Evolutionary conservation across 2,329 filamentous ascomycete species (phyloP), one percentile per base, ranked within the genome.

Genomic region (Aspergillus fischeri): DNA sequence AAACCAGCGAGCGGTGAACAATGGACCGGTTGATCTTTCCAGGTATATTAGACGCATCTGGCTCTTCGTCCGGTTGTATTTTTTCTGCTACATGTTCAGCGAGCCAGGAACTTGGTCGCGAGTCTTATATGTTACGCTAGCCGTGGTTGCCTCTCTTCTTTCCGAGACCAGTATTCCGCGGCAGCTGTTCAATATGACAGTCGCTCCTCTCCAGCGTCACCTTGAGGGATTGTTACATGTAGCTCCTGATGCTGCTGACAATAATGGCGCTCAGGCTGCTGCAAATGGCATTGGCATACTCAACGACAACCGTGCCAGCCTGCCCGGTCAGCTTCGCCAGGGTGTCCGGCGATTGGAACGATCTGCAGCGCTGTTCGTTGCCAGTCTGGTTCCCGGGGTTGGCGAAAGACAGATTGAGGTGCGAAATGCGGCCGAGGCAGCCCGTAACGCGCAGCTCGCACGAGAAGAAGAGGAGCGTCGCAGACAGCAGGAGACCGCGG

Each of bases 391-490:
- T 67, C 85, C 85, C 0, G 85, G 85, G 0, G 77, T 87, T 27
- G 84, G 85, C 0, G 85, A 87, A 67, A 75, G 82, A 7, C 82
- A 85, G 67, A 81, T 87, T 14, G 75, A 79, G 60, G 83, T 81
- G 27, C 76, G 81, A 57, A 80, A 83, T 63, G 80, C 81, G 53
- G 76, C 80, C 17, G 77, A 81, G 60, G 75, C 75, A 20, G 70
- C 66, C 49, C 64, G 63, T 17, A 65, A 70, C 57, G 66, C 67
- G 17, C 65, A 70, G 56, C 63, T 67, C 25, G 64, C 57, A 21
- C 63, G 65, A 24, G 63, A 64, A 57, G 68, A 67, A 27, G 68
- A 68, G 54, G 60, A 64, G 10, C 60, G 59, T 28, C 65, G 58
- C 41, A 63, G 62, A 42, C 62, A 61, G 44, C 57, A 64, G 45